phyloP scores from a whole-genome alignment of 441 rosid genomes.

The Capsella rubella region DNA sequence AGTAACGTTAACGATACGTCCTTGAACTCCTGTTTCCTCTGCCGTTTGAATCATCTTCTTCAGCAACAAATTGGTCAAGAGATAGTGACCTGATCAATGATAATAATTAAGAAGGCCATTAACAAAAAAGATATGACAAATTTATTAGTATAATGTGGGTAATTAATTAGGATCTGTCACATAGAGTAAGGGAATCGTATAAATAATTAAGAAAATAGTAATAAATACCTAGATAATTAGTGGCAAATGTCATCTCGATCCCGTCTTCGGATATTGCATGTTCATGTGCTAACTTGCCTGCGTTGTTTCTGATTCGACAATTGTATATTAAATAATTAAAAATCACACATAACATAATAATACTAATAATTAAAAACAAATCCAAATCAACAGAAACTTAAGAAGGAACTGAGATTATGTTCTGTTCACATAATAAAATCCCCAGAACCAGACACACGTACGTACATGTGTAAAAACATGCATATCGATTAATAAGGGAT shows the following conservation, averaged over 20 bases:
- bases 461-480: slow-evolving; percentile 33
- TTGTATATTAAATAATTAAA: background rate
- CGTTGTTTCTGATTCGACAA: slow-evolving; percentile 75
- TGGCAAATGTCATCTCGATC: slow-evolving; percentile 94
- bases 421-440: slow-evolving; percentile 21
- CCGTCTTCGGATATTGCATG: slow-evolving; percentile 94
- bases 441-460: slow-evolving; percentile 23
- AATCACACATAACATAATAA: background rate
- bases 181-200: slow-evolving; percentile 29
- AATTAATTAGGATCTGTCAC: slow-evolving; percentile 31
- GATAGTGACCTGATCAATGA: slow-evolving; percentile 67
- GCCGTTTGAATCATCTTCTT: slow-evolving; percentile 82
- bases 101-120: background rate
- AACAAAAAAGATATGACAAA: background rate
- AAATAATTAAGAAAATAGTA: slow-evolving; percentile 25
- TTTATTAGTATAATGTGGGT: slow-evolving; percentile 1
- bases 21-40: slow-evolving; percentile 63
- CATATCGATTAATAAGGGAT: background rate
- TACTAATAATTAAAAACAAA: slow-evolving; percentile 4
- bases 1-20: slow-evolving; percentile 89
- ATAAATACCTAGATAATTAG: slow-evolving; percentile 82
- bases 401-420: slow-evolving; percentile 16
- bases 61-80: slow-evolving; percentile 70
- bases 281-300: slow-evolving; percentile 86
- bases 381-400: background rate